Evolutionary conservation across 2,329 filamentous ascomycete species (phyloP).

Genomic region (Ophiostoma sp.): DNA sequence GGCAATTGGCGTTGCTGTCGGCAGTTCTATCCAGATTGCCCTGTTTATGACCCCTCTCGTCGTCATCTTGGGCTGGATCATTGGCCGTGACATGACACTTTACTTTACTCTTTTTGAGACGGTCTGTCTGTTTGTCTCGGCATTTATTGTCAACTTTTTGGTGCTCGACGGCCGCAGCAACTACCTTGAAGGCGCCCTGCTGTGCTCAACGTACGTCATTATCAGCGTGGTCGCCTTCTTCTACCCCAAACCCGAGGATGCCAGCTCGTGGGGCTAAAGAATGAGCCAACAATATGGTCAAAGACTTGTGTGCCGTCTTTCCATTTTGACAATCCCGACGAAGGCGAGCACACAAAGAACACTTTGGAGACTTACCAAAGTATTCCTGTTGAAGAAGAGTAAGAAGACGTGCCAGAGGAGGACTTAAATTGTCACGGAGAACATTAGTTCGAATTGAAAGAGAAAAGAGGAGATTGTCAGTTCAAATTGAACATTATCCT

Average conservation of each 20-base stretch:
- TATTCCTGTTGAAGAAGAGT: background rate
- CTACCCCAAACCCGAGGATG: slow-evolving; percentile 48
- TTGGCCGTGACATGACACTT: slow-evolving; percentile 69
- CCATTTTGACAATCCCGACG: background rate
- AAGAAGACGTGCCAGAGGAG: background rate
- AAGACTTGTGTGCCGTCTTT: background rate
- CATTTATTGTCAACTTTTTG: slow-evolving; percentile 85
- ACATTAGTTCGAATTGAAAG: background rate
- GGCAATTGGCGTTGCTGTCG: slow-evolving; percentile 70
- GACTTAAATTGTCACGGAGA: background rate
- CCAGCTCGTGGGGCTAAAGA: slow-evolving; percentile 25
- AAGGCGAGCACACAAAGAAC: background rate
- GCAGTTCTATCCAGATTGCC: slow-evolving; percentile 71
- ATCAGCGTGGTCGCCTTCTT: slow-evolving; percentile 68
- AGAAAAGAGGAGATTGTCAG: background rate
- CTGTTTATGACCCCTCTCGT: slow-evolving; percentile 70
- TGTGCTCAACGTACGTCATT: slow-evolving; percentile 68
- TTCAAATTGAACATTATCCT: background rate
- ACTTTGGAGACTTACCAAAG: background rate
- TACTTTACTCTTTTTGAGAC: slow-evolving; percentile 91
- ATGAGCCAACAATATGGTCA: background rate
- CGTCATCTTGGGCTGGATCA: slow-evolving; percentile 70
- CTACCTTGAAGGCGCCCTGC: slow-evolving; percentile 75
- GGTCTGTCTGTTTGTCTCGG: slow-evolving; percentile 78
- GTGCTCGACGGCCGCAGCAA: slow-evolving; percentile 84